Conservation (phyloP, 1,139 yeast genomes). For the Nadsonia commutata region DNA sequence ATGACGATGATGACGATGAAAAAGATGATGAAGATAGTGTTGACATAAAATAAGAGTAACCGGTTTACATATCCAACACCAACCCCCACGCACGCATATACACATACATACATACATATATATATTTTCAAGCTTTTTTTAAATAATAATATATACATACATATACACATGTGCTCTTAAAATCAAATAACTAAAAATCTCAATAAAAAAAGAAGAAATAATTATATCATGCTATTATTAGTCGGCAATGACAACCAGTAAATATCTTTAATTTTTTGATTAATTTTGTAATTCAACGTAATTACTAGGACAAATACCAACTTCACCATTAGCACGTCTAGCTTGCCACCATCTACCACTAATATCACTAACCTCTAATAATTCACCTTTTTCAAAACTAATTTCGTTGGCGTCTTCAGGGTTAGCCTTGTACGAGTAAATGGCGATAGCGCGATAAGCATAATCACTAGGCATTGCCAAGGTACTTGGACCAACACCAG, state of each 20-base stretch:
- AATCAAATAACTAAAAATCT: no score
- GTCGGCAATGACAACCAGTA: constrained; percentile 39
- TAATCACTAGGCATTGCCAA: constrained; percentile 34
- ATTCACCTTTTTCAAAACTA: constrained; percentile 79
- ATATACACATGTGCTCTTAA: no score
- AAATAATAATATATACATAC: no score
- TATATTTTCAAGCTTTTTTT: no score
- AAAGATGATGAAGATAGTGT: no score
- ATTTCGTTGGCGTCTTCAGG: constrained; percentile 91
- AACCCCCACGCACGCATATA: no score
- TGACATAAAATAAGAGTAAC: no score
- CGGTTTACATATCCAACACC: no score
- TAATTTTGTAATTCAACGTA: constrained; percentile 52
- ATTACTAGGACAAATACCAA: constrained; percentile 93
- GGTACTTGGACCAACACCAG: no score
- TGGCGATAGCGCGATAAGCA: constrained; percentile 75
- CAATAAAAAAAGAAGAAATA: no score
- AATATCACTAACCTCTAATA: constrained; percentile 80
- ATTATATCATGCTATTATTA: no score
- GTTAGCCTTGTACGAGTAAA: constrained; percentile 80
- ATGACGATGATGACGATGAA: constrained; percentile 15
- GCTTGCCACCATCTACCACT: constrained; percentile 99
- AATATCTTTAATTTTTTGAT: constrained; percentile 24
- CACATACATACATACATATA: no score
- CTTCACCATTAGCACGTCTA: constrained; percentile 73